Evolutionary conservation across 257 asterid species (phyloP).

Genomic region (Primulina huaijiensis): DNA sequence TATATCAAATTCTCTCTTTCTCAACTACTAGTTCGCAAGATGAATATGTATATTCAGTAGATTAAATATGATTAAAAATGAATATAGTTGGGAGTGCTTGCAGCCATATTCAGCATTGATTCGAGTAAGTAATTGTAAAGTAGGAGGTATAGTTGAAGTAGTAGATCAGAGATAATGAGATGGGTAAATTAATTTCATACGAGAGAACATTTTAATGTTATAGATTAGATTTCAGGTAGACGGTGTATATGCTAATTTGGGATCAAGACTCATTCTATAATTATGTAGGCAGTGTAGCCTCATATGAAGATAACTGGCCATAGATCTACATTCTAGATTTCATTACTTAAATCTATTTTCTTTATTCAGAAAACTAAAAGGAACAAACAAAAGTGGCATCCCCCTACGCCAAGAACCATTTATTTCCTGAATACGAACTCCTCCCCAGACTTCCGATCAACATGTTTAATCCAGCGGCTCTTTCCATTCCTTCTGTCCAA

Average conservation of each 20-base stretch:
- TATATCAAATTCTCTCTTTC: not conserved
- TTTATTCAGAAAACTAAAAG: not conserved
- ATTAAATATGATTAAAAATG: too few species aligned
- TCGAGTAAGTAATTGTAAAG: too few species aligned
- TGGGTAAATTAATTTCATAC: not conserved
- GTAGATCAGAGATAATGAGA: not conserved
- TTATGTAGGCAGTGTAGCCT: too few species aligned
- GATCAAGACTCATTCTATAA: too few species aligned
- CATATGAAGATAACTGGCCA: not conserved
- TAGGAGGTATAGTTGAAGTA: too few species aligned
- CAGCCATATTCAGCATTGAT: too few species aligned
- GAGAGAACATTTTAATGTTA: not conserved
- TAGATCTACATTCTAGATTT: not conserved
- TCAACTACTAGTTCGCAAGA: not conserved
- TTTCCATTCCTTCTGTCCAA: slow-evolving; percentile 20
- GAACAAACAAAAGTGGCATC: not conserved
- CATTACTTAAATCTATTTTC: slow-evolving; percentile 21
- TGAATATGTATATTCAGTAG: too few species aligned
- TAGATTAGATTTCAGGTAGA: not conserved
- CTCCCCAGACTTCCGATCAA: slow-evolving; percentile 59
- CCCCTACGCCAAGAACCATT: slow-evolving; percentile 7
- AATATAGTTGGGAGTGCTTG: too few species aligned
- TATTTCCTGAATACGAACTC: slow-evolving; percentile 53
- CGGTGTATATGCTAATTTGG: not conserved
- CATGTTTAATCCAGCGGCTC: slow-evolving; percentile 60